Evolutionary conservation across 768 basidiomycete species (phyloP), one percentile per base, ranked within the genome.

Genomic region (Austroboletus eburneus): DNA sequence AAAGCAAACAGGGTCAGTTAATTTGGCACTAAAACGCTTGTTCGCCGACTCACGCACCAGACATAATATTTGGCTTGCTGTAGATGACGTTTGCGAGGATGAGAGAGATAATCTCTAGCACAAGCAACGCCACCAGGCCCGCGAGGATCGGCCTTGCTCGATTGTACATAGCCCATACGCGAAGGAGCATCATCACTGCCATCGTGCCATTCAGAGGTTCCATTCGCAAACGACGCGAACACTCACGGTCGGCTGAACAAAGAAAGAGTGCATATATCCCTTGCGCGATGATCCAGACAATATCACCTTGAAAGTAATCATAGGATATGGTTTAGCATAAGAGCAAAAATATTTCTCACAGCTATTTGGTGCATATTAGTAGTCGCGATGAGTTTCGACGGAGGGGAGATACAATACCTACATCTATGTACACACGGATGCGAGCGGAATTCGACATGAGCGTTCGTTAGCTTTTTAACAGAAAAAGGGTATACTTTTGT

Each of bases 81-180:
- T 39, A 3, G 8, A 48, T 17, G 23, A 20, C 17, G n/a, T 20
- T 24, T n/a, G n/a, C n/a, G 4, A 3, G 4, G 2, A 52, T 2
- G 27, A 48, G 0, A 2, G 24, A 36, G 24, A 48, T 24, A 1
- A 46, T 41, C 34, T 33, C 51, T 17, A 35, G 1, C 8, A 4
- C 8, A 12, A 33, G 12, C 16, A 33, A 33, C 4, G 32, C 16
- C 8, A 33, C 9, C 4, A 33, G 32, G 12, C 9, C 16, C 9
- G 5, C 16, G 32, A 52, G 23, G 21, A 51, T n/a, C 3, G 48
- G 20, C 20, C 10, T 42, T 3, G 49, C 42, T 17, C 24, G 23
- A 14, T 18, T 30, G 5, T 48, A 42, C 21, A 48, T 36, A 17
- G 40, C 34, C 46, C 46, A 37, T 13, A 36, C 24, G 27, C 40